phyloP scores from a whole-genome alignment of 1,139 yeast species.

The Taphrina flavorubra region DNA sequence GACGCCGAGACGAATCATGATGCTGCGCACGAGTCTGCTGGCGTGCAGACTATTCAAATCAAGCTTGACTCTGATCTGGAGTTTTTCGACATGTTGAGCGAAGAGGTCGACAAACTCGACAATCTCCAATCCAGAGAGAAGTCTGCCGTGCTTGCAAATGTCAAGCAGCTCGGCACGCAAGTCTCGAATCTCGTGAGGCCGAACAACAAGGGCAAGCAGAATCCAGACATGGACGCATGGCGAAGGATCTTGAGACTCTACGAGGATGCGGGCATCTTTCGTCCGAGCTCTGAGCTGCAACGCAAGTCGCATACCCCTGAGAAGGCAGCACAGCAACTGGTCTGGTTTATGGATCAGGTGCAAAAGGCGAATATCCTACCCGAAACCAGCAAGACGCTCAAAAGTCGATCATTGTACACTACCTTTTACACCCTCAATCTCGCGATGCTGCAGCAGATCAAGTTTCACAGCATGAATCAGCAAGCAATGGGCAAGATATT shows the following conservation, averaged over 20 bases:
- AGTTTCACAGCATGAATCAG: slow-evolving; percentile 67
- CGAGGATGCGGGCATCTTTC: slow-evolving; percentile 69
- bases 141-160: slow-evolving; percentile 21
- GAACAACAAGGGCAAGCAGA: slow-evolving; percentile 51
- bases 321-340: slow-evolving; percentile 53
- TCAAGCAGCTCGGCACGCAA: slow-evolving; percentile 54
- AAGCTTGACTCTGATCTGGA: slow-evolving; percentile 55
- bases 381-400: slow-evolving; percentile 56
- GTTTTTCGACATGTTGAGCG: slow-evolving; percentile 65
- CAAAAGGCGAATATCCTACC: slow-evolving; percentile 55
- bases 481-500: slow-evolving; percentile 70
- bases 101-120: slow-evolving; percentile 62
- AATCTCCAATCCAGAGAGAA: slow-evolving; percentile 58
- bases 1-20: neutral
- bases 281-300: slow-evolving; percentile 61
- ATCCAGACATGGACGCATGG: slow-evolving; percentile 71
- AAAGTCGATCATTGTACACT: slow-evolving; percentile 57
- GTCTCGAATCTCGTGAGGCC: slow-evolving; percentile 59
- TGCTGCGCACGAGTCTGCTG: neutral
- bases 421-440: slow-evolving; percentile 62
- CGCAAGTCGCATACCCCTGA: slow-evolving; percentile 56
- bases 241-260: slow-evolving; percentile 68
- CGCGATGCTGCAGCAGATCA: slow-evolving; percentile 62
- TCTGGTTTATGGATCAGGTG: slow-evolving; percentile 57
- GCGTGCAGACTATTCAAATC: slow-evolving; percentile 49